Conservation (phyloP, 805 yeast species). For the Cyberlindnera petersonii region DNA sequence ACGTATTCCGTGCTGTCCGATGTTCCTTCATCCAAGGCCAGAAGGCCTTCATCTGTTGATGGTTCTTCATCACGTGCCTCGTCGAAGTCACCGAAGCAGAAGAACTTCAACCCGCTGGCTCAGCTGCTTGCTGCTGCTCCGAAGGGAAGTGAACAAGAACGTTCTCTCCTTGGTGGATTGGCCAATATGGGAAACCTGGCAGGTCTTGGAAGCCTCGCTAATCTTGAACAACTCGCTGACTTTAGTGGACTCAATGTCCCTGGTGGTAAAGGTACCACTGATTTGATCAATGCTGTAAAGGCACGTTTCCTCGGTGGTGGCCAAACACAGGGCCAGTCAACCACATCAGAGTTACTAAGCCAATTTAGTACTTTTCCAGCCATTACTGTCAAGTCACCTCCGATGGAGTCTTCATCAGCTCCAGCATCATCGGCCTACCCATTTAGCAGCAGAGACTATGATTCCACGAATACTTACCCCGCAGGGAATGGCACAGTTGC, state of each 20-base stretch:
- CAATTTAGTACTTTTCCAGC: conserved; percentile 9
- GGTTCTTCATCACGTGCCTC: too few relatives aligned
- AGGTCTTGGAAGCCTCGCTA: neutral
- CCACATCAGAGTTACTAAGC: neutral
- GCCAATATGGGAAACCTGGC: neutral
- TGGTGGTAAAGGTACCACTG: conserved; percentile 3
- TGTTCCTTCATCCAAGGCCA: too few relatives aligned
- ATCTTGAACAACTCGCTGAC: neutral
- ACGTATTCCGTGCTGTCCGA: conserved; percentile 55
- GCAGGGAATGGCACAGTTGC: neutral
- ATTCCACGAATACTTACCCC: neutral
- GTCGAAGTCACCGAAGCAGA: neutral
- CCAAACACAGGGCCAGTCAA: conserved; percentile 3
- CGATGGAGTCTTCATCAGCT: conserved; percentile 8
- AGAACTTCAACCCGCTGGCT: conserved; percentile 1
- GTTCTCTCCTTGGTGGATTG: conserved; percentile 4
- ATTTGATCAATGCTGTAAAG: conserved; percentile 9
- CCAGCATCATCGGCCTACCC: too few relatives aligned
- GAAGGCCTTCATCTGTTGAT: too few relatives aligned
- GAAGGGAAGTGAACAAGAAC: conserved; percentile 6
- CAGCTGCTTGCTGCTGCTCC: conserved; percentile 6
- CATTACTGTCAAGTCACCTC: conserved; percentile 16
- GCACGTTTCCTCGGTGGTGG: conserved; percentile 11
- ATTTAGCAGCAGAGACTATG: neutral
- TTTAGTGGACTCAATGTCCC: neutral